These are phyloP conservation scores for Colletotrichum zoysiae DNA, from an alignment of 2,329 filamentous ascomycete species.

Conservation along the genomic window DNA sequence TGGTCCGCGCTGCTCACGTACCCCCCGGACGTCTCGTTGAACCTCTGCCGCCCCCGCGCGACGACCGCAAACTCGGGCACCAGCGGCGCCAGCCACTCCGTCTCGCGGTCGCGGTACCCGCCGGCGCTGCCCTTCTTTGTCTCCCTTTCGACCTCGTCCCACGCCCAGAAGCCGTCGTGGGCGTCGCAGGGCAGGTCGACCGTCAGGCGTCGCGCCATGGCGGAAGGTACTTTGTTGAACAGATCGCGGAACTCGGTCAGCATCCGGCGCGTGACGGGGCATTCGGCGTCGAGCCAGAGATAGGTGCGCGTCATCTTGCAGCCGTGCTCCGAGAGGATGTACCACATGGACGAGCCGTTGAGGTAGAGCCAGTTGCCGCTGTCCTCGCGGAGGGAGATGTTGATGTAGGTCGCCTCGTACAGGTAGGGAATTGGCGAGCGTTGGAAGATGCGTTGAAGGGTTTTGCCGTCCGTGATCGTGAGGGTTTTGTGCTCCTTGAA, in stretches of 20 bases:
- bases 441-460: conserved; percentile 33
- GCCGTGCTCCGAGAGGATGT: conserved; percentile 13
- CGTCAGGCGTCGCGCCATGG: conserved; percentile 20
- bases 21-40: conserved; percentile 27
- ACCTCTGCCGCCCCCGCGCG: conserved; percentile 35
- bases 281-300: conserved; percentile 42
- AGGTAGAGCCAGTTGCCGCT: conserved; percentile 40
- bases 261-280: conserved; percentile 38
- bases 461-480: conserved; percentile 38
- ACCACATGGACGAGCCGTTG: conserved; percentile 33
- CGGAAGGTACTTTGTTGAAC: neutral
- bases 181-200: conserved; percentile 38
- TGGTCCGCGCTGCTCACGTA: conserved; percentile 4
- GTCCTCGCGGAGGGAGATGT: conserved; percentile 40
- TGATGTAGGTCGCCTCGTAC: conserved; percentile 18
- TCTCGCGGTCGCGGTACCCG: neutral
- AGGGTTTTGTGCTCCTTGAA: conserved; percentile 31
- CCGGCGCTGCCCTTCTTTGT: neutral
- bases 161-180: conserved; percentile 41
- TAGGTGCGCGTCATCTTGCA: conserved; percentile 15
- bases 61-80: conserved; percentile 30
- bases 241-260: conserved; percentile 41
- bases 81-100: conserved; percentile 3
- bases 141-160: conserved; percentile 25
- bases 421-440: neutral